Evolutionary conservation across 1,139 yeast genomes (phyloP), one percentile per base, ranked within the genome.

Genomic region (Suhomyces bokatorum): DNA sequence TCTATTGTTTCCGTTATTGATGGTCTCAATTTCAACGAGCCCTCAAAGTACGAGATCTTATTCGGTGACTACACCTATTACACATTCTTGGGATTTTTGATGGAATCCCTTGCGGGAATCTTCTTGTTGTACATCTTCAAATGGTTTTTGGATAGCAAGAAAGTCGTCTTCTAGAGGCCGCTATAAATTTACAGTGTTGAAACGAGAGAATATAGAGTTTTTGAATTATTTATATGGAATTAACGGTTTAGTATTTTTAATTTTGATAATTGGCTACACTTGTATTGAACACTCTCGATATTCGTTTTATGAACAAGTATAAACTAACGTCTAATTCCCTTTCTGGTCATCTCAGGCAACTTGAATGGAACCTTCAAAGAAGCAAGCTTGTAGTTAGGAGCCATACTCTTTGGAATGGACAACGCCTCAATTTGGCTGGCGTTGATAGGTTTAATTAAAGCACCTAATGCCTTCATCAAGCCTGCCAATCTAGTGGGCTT

Each of bases 331-430:
- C 85, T 77, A 35, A 43, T 51, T 22, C 82, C 83, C 62, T 89
- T 76, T 73, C 84, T 82, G 13, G 83, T 78, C 77, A 87, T 76
- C 57, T 87, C 93, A 9, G 99, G 99, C 46, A 89, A 73, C 62
- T 83, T 85, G 67, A 95, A 85, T 32, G 99, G 99, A 32, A 90
- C 96, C 63, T 80, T 84, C 64, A 93, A 77, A 17, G 79, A 67
- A 8, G 97, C 99, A 52, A 91, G 75, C 67, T 89, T 89, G 64
- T 86, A 84, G 37, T 81, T 75, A 11, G 80, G 64, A 24, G 87
- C 87, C 47, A 79, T 76, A 37, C 80, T 68, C 64, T 80, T 83
- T 42, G 88, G 80, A 50, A 90, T 75, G n/a, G 89, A 91, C 51
- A 86, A 79, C 3, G 89, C 90, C 58, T 86, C 91, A 20, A 95